Percentiles rank a stretch among this genome's conserved stretches.
Evolutionary conservation across 2,329 filamentous ascomycete genomes (phyloP).

Genomic region (Trichoderma simmonsii): DNA sequence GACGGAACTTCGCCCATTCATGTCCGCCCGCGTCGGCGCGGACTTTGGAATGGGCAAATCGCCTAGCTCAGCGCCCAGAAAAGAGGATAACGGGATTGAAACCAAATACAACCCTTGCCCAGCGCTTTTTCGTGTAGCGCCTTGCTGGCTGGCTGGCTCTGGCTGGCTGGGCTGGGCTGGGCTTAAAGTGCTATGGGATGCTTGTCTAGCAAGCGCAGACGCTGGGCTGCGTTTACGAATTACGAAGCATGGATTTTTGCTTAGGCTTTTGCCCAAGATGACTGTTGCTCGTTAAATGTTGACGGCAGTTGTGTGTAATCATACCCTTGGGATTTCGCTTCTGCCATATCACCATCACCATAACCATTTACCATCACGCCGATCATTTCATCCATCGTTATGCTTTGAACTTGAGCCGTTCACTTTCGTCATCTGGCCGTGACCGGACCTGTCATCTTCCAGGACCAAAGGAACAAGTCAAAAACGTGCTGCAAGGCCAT

Average conservation of each 20-base stretch:
- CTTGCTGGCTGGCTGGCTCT: not conserved
- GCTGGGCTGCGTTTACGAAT: not conserved
- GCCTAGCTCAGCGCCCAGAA: not conserved
- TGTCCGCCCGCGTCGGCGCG: constrained; percentile 14
- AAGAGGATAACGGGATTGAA: not conserved
- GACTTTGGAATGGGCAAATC: constrained; percentile 5
- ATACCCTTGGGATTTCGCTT: not conserved
- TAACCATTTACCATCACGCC: not conserved
- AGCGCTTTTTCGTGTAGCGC: not conserved
- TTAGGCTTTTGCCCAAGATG: not conserved
- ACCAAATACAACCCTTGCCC: not conserved
- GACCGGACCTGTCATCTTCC: not conserved
- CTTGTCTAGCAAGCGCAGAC: not conserved
- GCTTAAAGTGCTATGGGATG: not conserved
- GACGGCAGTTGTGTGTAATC: not conserved
- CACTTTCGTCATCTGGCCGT: not conserved
- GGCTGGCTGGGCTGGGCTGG: not conserved
- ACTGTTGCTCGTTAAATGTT: not conserved
- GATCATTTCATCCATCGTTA: not conserved
- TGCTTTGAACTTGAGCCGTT: not conserved
- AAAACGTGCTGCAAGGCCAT: not conserved
- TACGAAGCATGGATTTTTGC: not conserved
- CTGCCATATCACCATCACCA: not conserved
- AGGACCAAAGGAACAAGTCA: not conserved
- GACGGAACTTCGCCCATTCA: not conserved